phyloP scores from a whole-genome alignment of 2,329 filamentous ascomycete genomes.

The Lasiodiplodia citricola region DNA sequence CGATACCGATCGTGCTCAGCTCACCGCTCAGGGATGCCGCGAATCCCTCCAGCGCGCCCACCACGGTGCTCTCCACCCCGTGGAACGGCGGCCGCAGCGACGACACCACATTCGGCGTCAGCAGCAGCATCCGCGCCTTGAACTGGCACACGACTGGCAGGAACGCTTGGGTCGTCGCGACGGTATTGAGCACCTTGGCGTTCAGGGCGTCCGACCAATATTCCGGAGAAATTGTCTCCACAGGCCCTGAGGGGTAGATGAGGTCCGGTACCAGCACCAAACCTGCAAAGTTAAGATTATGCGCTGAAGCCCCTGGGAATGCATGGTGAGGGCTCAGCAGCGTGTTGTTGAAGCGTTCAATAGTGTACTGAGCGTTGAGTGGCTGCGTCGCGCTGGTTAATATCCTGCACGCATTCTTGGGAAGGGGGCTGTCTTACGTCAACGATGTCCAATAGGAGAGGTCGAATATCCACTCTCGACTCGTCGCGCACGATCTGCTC shows the following conservation, averaged over 20 bases:
- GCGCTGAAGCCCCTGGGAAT: conserved; percentile 75
- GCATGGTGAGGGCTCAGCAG: conserved; percentile 78
- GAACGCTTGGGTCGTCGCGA: conserved; percentile 87
- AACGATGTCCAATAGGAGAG: conserved; percentile 81
- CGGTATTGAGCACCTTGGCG: conserved; percentile 86
- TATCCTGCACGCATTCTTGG: conserved; percentile 26
- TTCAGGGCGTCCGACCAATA: conserved; percentile 91
- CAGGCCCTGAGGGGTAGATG: conserved; percentile 78
- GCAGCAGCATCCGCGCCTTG: conserved; percentile 72
- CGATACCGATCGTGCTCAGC: conserved; percentile 74
- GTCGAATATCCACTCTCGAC: conserved; percentile 79
- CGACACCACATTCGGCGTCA: conserved; percentile 81
- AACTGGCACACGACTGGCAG: conserved; percentile 62
- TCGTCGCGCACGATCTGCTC: conserved; percentile 78
- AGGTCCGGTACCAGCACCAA: conserved; percentile 83
- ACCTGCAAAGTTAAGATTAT: conserved; percentile 77
- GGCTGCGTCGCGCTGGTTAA: conserved; percentile 56
- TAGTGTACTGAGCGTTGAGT: conserved; percentile 69
- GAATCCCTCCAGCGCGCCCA: conserved; percentile 84
- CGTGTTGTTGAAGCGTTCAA: conserved; percentile 72
- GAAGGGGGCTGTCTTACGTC: conserved; percentile 61
- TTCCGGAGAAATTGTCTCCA: conserved; percentile 83
- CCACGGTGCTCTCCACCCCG: conserved; percentile 84
- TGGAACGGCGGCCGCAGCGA: conserved; percentile 80
- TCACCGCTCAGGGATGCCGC: conserved; percentile 80